A percentile compares a stretch with the other conserved stretches of the same genome.
Conservation (phyloP, 2,329 filamentous ascomycete species). For the Penicillium occitanis region DNA sequence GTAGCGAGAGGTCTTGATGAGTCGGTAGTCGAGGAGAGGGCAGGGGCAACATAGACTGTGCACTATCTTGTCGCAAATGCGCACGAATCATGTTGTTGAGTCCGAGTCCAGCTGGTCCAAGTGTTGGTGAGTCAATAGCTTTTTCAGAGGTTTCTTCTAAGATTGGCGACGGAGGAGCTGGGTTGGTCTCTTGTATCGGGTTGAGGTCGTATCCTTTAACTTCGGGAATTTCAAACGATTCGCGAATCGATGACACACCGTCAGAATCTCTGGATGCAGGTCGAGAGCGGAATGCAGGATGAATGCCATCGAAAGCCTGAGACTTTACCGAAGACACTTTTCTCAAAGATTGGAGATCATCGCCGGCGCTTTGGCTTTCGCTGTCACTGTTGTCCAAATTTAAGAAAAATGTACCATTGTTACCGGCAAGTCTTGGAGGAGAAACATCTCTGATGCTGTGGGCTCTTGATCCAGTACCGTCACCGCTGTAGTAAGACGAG, state of each 20-base stretch:
- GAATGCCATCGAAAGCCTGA: slow-evolving; percentile 35
- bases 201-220: slow-evolving; percentile 42
- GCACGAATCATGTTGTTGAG: slow-evolving; percentile 80
- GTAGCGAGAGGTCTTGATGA: slow-evolving; percentile 23
- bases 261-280: slow-evolving; percentile 33
- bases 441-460: slow-evolving; percentile 33
- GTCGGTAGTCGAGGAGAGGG: slow-evolving; percentile 40
- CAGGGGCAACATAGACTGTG: slow-evolving; percentile 69
- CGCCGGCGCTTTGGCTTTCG: slow-evolving; percentile 35
- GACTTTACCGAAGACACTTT: slow-evolving; percentile 28
- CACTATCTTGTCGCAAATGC: slow-evolving; percentile 79
- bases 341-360: slow-evolving; percentile 27
- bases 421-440: slow-evolving; percentile 26
- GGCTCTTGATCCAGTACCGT: slow-evolving; percentile 27
- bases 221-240: slow-evolving; percentile 36
- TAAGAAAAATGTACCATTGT: slow-evolving; percentile 36
- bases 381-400: slow-evolving; percentile 41
- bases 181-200: slow-evolving; percentile 40
- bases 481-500: slow-evolving; percentile 40
- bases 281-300: slow-evolving; percentile 39
- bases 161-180: slow-evolving; percentile 21
- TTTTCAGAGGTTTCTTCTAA: slow-evolving; percentile 28
- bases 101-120: slow-evolving; percentile 63
- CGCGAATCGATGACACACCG: slow-evolving; percentile 27
- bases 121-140: slow-evolving; percentile 70